Base-by-base conservation (phyloP, 331 rosid species). In the Saraca asoca region DNA sequence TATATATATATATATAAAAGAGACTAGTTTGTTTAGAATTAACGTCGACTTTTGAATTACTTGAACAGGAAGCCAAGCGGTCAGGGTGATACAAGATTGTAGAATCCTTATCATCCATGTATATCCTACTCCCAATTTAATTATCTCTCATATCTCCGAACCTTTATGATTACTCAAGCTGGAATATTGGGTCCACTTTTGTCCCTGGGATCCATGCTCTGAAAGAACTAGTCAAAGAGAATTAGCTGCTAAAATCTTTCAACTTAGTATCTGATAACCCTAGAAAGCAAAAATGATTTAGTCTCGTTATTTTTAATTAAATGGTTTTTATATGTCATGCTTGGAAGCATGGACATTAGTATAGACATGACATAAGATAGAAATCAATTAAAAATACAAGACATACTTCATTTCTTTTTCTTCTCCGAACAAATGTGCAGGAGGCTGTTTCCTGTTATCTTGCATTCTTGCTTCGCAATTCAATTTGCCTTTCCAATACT, bases 101-200 rank as follows among this genome's bases (percentile, higher is more conserved):
- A 51, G 75, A 80, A 80, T 75, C 78, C 75, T 80, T 75, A 80
- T 80, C 84, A 66, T 75, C 81, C 81, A 80, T 69, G 72, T 41
- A 64, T 70, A 70, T 79, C 48, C 62, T 31, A 45, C 12, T 34
- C 48, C 54, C 59, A 53, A 74, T 64, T 74, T 69, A 64, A 51
- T 69, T 43, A 74, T 49, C n/a, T 73, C 65, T 66, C 72, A 39
- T 8, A 53, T 51, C 65, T 79, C 80, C 70, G 18, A 46, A 70
- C 57, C 77, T 79, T 79, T 70, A 49, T 50, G 19, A 59, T 51
- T 54, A 3, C 31, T 1, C 31, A 77, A 77, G 54, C 70, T 65
- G 81, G 54, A 51, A 42, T 29, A 7, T 39, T 39, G 39, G 70
- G 73, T 61, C 64, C 73, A 66, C 76, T 35, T 1, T 39, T 46